A percentile compares a stretch with the other conserved stretches of the same genome.
These are phyloP conservation scores for Scheffersomyces segobiensis DNA, from an alignment of 1,139 yeast species.

Conservation along the genomic window DNA sequence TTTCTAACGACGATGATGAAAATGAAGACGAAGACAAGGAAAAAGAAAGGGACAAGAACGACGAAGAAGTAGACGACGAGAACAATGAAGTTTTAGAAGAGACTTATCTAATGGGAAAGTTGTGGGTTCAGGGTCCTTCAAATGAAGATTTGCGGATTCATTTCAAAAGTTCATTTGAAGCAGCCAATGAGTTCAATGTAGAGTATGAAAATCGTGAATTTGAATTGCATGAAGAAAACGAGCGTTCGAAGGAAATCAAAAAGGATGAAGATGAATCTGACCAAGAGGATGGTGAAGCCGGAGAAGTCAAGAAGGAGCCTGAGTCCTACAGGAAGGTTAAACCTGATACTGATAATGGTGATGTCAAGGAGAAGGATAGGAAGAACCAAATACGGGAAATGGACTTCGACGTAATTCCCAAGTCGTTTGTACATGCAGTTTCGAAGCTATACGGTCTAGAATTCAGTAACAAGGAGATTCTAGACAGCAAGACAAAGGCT, in stretches of 20 bases:
- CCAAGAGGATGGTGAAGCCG: constrained; percentile 10
- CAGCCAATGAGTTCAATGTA: constrained; percentile 16
- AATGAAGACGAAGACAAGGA: constrained; percentile 29
- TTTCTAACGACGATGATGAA: constrained; percentile 37
- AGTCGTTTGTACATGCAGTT: constrained; percentile 19
- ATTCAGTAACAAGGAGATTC: constrained; percentile 19
- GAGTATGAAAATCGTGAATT: constrained; percentile 8
- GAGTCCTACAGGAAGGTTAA: neutral
- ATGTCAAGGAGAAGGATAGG: constrained; percentile 6
- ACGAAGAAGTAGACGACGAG: constrained; percentile 38
- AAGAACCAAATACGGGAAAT: constrained; percentile 7
- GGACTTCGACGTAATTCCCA: constrained; percentile 16
- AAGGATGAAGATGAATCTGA: constrained; percentile 12
- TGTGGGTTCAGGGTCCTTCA: constrained; percentile 94
- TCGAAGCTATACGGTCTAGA: constrained; percentile 17
- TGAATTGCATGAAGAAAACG: constrained; percentile 1
- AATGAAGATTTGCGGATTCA: constrained; percentile 55
- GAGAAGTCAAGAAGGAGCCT: constrained; percentile 7
- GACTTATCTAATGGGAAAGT: constrained; percentile 78
- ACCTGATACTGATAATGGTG: constrained; percentile 14
- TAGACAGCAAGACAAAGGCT: constrained; percentile 7
- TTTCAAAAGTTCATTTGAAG: constrained; percentile 35
- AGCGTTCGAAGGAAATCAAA: constrained; percentile 3
- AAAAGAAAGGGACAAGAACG: constrained; percentile 33
- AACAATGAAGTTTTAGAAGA: constrained; percentile 49